These are phyloP conservation scores for Hypoxylon sp. DNA, from an alignment of 2,329 filamentous ascomycete species.

Conservation along the genomic window DNA sequence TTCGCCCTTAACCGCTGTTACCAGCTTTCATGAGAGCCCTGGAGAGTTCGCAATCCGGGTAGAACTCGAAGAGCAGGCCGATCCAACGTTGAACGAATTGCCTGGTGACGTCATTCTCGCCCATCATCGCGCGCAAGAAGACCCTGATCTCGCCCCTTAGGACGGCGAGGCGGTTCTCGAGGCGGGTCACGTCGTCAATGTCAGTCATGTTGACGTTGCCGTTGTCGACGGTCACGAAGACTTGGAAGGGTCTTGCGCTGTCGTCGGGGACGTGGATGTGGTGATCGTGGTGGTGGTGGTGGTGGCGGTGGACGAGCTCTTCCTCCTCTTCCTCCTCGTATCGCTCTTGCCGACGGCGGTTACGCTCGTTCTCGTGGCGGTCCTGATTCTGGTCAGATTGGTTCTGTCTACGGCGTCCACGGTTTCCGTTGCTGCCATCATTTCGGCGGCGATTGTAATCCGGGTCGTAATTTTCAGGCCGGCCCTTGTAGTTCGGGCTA, in stretches of 20 bases:
- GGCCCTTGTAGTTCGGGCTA: background rate
- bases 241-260: background rate
- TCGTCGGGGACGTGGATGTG: background rate
- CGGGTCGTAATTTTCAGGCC: background rate
- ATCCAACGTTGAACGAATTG: background rate
- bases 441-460: background rate
- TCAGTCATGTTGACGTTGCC: background rate
- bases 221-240: background rate
- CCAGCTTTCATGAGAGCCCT: no score
- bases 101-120: no score
- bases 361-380: background rate
- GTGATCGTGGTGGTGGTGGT: background rate
- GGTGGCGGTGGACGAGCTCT: no score
- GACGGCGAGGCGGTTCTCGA: background rate
- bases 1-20: no score
- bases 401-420: background rate
- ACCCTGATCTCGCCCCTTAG: background rate
- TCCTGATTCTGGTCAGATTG: background rate
- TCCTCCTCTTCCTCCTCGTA: background rate
- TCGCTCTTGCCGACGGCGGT: background rate
- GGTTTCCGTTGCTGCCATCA: background rate
- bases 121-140: background rate
- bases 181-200: background rate
- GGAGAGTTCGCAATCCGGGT: background rate
- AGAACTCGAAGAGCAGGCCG: background rate